Conservation (phyloP, 164 flowering plant genomes). For the Paratinospora sagittata region DNA sequence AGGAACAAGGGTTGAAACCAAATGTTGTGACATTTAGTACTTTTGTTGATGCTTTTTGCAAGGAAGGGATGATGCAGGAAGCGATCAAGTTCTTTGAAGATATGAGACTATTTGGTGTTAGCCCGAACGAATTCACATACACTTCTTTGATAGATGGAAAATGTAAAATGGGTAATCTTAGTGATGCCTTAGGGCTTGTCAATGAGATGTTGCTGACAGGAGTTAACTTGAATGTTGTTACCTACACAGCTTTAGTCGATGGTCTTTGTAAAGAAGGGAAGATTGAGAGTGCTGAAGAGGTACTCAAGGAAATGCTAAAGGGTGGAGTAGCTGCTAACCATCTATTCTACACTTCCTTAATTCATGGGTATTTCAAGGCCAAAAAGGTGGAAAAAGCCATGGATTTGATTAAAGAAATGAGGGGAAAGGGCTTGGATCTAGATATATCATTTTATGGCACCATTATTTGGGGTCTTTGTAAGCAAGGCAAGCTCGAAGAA, state of each 20-base stretch:
- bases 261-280: slow-evolving; percentile 61
- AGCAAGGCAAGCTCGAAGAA: slow-evolving; percentile 47
- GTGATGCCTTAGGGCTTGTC: slow-evolving; percentile 50
- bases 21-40: slow-evolving; percentile 85
- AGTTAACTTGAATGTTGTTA: slow-evolving; percentile 49
- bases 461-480: slow-evolving; percentile 67
- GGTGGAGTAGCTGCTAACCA: slow-evolving; percentile 49
- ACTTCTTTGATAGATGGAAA: slow-evolving; percentile 74
- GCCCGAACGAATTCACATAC: slow-evolving; percentile 73
- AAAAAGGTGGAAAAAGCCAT: slow-evolving; percentile 41
- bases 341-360: slow-evolving; percentile 52
- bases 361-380: slow-evolving; percentile 62
- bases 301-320: slow-evolving; percentile 40
- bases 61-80: slow-evolving; percentile 65
- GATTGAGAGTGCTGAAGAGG: slow-evolving; percentile 59
- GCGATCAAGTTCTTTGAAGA: slow-evolving; percentile 71
- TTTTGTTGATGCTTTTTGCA: slow-evolving; percentile 77
- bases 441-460: slow-evolving; percentile 61
- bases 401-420: slow-evolving; percentile 46
- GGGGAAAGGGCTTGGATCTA: slow-evolving; percentile 32
- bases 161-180: slow-evolving; percentile 54
- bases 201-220: slow-evolving; percentile 61
- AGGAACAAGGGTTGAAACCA: slow-evolving; percentile 54
- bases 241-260: slow-evolving; percentile 65
- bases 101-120: slow-evolving; percentile 62